A percentile compares a stretch with the other conserved stretches of the same genome.
phyloP scores from a whole-genome alignment of 169 alveolate species.

The Plasmodium yoelii region DNA sequence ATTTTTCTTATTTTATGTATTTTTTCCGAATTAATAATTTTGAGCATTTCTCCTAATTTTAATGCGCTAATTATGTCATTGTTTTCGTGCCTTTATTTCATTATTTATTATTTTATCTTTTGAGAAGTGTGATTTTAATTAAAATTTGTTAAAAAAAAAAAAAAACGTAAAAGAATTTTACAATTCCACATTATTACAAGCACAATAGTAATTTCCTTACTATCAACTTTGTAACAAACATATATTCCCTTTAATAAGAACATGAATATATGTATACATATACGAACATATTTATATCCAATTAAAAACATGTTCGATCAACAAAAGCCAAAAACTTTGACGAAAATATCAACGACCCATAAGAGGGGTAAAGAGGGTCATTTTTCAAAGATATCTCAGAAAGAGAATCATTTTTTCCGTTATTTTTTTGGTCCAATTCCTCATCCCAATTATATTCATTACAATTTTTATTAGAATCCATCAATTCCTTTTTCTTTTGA shows the following conservation, averaged over 20 bases:
- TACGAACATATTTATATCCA: neutral
- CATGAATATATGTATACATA: too few species aligned
- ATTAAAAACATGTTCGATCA: conserved; percentile 67
- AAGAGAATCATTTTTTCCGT: neutral
- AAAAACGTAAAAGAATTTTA: neutral
- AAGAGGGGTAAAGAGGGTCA: conserved; percentile 67
- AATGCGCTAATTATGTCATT: too few species aligned
- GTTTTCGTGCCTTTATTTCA: neutral
- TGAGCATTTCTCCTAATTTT: too few species aligned
- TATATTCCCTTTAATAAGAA: too few species aligned
- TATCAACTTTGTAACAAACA: too few species aligned
- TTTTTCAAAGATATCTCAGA: conserved; percentile 3
- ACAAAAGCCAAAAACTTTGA: conserved; percentile 35
- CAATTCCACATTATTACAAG: too few species aligned
- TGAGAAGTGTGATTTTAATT: neutral
- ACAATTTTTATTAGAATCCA: neutral
- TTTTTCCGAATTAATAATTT: too few species aligned
- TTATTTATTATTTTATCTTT: neutral
- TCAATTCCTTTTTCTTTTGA: conserved; percentile 15
- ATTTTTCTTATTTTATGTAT: too few species aligned
- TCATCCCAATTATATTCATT: neutral
- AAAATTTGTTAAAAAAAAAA: neutral
- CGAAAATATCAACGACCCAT: conserved; percentile 70
- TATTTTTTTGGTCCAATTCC: neutral
- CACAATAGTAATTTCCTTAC: too few species aligned